Evolutionary conservation across 2,329 filamentous ascomycete species (phyloP).

Genomic region (Fusarium lateritium): DNA sequence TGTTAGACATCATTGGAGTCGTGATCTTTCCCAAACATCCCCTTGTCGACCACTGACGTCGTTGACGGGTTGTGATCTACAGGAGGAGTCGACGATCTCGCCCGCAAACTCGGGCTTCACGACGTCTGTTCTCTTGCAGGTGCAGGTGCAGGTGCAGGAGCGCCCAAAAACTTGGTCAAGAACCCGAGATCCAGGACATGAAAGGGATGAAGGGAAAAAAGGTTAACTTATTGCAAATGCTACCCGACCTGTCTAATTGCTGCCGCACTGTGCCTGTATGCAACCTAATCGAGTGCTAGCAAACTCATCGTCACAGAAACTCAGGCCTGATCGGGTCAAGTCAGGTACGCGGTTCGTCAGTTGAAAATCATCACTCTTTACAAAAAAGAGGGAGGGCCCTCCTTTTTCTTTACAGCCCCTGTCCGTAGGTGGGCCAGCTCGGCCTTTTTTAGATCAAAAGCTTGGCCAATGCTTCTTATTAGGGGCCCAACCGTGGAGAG

Average conservation of each 20-base stretch:
- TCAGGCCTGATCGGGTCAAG: slow-evolving; percentile 44
- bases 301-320: slow-evolving; percentile 29
- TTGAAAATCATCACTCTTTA: slow-evolving; percentile 36
- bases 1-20: slow-evolving; percentile 15
- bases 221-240: slow-evolving; percentile 11
- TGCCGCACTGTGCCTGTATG: slow-evolving; percentile 32
- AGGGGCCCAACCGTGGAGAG: slow-evolving; percentile 34
- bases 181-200: slow-evolving; percentile 15
- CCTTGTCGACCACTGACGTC: slow-evolving; percentile 36
- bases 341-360: slow-evolving; percentile 40
- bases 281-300: slow-evolving; percentile 21
- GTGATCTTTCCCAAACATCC: slow-evolving; percentile 20
- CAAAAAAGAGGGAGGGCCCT: slow-evolving; percentile 16
- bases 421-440: slow-evolving; percentile 24
- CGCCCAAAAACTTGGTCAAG: slow-evolving; percentile 32
- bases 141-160: slow-evolving; percentile 1
- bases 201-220: slow-evolving; percentile 1
- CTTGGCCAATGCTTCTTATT: slow-evolving; percentile 43
- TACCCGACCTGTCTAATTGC: slow-evolving; percentile 3
- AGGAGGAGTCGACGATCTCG: slow-evolving; percentile 32
- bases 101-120: slow-evolving; percentile 34
- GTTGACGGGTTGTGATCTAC: slow-evolving; percentile 30
- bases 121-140: slow-evolving; percentile 19
- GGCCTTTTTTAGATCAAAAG: slow-evolving; percentile 44
- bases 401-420: slow-evolving; percentile 16